phyloP scores from a whole-genome alignment of 73 alveolate species.

The Paramecium caudatum region DNA sequence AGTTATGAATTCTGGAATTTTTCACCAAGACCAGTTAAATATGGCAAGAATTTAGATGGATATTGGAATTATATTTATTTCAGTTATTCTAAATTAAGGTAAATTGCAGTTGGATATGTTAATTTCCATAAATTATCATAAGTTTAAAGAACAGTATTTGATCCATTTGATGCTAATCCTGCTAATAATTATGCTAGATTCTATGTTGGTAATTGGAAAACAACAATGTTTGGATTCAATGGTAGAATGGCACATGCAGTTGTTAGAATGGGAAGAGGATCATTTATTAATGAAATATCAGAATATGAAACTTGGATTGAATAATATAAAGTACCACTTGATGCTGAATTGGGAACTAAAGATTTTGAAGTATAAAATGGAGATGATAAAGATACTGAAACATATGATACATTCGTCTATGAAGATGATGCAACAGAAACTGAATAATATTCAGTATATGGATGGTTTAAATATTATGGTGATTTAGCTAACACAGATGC shows the following conservation, averaged over 20 bases:
- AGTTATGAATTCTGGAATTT: slow-evolving; percentile 53
- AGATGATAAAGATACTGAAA: slow-evolving; percentile 18
- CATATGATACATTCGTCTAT: neutral
- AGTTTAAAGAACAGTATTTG: slow-evolving; percentile 38
- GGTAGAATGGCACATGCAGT: slow-evolving; percentile 49
- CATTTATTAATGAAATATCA: slow-evolving; percentile 29
- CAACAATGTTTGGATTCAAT: slow-evolving; percentile 36
- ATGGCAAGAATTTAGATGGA: slow-evolving; percentile 63
- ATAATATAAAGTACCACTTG: slow-evolving; percentile 7
- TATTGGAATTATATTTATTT: slow-evolving; percentile 67
- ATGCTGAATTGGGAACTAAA: slow-evolving; percentile 9
- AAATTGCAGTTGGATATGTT: slow-evolving; percentile 43
- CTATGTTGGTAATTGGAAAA: slow-evolving; percentile 50
- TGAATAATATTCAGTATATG: slow-evolving; percentile 54
- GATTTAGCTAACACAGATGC: slow-evolving; percentile 1
- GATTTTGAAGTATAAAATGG: slow-evolving; percentile 42
- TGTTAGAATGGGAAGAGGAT: slow-evolving; percentile 55
- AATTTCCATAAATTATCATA: neutral
- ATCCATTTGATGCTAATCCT: slow-evolving; percentile 60
- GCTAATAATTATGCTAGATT: slow-evolving; percentile 38
- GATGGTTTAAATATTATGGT: slow-evolving; percentile 69
- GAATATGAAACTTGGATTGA: slow-evolving; percentile 26
- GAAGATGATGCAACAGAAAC: slow-evolving; percentile 63
- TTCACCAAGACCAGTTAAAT: slow-evolving; percentile 18
- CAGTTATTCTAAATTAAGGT: slow-evolving; percentile 39